Base-by-base conservation (phyloP, 2,329 filamentous ascomycete genomes). In the Davidsoniella eucalypti region DNA sequence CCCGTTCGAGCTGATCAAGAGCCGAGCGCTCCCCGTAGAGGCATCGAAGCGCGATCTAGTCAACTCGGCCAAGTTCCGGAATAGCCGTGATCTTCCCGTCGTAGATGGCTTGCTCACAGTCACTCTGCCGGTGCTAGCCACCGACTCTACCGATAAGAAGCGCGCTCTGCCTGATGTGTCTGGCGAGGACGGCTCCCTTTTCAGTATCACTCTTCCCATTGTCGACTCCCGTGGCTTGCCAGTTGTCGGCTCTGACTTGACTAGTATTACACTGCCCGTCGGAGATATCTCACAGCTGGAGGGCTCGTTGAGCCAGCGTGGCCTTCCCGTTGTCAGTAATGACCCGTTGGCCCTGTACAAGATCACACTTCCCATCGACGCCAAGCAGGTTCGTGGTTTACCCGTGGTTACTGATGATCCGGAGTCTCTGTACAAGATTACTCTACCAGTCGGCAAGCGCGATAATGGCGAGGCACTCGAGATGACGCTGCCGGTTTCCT, bases 261-360 rank as follows among this genome's bases (percentile, higher is more conserved):
- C 43, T 33, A 50, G 47, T 17, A 50, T 50, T 10, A 44, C 52
- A 12, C 52, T 53, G 9, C 52, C 52, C 3, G 44, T 50, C 18
- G 29, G 8, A 14, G 29, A 33, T 2, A 33, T 33, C 29, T 9
- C 42, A 18, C 41, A 44, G 21, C 29, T 44, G 21, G 48, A 44
- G 7, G 29, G 38, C 14, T n/a, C 21, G 2, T 37, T 49, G 9
- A 12, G 17, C 29, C 16, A 18, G 29, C 47, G 51, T 12, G 51
- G 51, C 6, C 51, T 52, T 18, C 51, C 51, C 17, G 46, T 52
- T 6, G 41, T 52, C 18, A 42, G 43, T 16, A 37, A 44, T 21
- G 51, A 52, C 42, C 51, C 51, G 29, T 23, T 39, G 17, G 25
- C 47, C 17, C 23, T 52, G 26, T 52, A 52, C 42, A 52, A 52